Base-by-base conservation (phyloP, 148 eudicot species). In the Fagopyrum homotropicum region DNA sequence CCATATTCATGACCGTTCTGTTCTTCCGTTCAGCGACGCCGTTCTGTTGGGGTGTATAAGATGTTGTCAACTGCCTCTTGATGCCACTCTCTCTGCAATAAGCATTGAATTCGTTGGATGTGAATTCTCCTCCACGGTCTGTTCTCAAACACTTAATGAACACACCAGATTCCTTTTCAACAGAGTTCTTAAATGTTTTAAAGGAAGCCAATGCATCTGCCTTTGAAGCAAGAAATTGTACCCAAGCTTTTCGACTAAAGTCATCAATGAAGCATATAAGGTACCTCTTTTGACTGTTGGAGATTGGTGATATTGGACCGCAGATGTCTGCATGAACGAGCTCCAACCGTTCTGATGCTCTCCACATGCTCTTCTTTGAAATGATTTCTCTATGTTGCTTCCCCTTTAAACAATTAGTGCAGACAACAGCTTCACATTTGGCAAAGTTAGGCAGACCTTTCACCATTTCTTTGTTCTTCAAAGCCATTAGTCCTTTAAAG, bases 1-100 rank as follows among this genome's bases (percentile, higher is more conserved):
- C 54, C 73, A 72, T 72, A 12, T 72, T 51, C 50, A 44, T 14
- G 2, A 45, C 43, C 3, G 75, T 77, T 30, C 75, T 7, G 57
- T 77, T 77, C 35, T 72, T 77, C 15, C 71, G 10, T 11, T 70
- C 64, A 0, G 79, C 74, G 8, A 77, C 74, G 5, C 74, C 74
- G 43, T 69, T 77, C 16, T 69, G 79, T 17, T 77, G 40, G 0
- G 75, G 75, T 0, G 55, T 55, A 52, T 52, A 52, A 1, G 69
- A 9, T 2, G 64, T 4, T 56, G 70, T 72, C 17, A 75, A 44
- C 26, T 22, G 26, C 26, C 26, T 22, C 26, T 22, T 22, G 26
- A 22, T 22, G 26, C 26, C 26, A 22, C 26, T 22, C 26, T 22
- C 26, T 22, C 26, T 22, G 26, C 26, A 22, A 22, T 22, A 22